phyloP scores from a whole-genome alignment of 306 rosid genomes.

The Corylus americana region DNA sequence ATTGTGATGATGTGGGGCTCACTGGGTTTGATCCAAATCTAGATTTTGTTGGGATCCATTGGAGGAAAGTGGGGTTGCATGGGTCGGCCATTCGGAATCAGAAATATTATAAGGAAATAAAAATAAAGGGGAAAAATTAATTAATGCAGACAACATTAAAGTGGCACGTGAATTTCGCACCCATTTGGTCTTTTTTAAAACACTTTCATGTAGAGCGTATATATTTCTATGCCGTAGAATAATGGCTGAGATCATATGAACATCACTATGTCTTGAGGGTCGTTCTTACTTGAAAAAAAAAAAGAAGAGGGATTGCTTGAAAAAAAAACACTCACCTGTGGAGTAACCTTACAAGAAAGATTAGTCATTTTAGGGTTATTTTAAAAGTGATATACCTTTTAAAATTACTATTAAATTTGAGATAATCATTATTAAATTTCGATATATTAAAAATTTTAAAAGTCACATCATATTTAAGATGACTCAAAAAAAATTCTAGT shows the following conservation, averaged over 20 bases:
- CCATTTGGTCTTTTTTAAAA: background rate
- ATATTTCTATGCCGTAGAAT: background rate
- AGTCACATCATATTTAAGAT: no score
- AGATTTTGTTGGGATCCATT: background rate
- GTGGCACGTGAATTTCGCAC: constrained; percentile 33
- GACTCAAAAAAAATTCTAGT: no score
- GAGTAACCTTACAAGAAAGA: no score
- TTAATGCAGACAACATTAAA: background rate
- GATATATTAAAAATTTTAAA: no score
- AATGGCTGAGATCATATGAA: background rate
- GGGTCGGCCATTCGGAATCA: background rate
- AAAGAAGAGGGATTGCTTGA: no score
- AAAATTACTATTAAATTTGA: no score
- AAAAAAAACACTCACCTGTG: no score
- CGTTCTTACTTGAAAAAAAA: no score
- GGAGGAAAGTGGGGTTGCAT: constrained; percentile 8
- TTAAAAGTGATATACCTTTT: no score
- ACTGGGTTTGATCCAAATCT: constrained; percentile 7
- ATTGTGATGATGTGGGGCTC: background rate
- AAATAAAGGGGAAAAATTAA: background rate
- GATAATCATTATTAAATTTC: no score
- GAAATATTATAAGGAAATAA: background rate
- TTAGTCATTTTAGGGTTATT: no score
- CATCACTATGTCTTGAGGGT: no score
- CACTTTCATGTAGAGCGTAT: background rate